Conservation (phyloP, 2,329 filamentous ascomycete species). For the Dryadomyces quercivorus region DNA sequence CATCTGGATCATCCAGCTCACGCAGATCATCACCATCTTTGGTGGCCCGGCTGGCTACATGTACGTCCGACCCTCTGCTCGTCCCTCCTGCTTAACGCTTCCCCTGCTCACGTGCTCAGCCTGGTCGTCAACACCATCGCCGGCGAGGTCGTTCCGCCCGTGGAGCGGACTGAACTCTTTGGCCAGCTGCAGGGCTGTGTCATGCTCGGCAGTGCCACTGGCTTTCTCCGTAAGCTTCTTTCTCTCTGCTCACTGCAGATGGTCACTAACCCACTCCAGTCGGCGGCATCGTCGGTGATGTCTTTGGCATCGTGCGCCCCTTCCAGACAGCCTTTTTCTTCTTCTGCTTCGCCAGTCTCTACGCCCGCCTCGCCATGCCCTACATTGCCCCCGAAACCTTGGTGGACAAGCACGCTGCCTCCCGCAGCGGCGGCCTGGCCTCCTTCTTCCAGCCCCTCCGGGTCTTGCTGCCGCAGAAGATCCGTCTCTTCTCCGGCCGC, state of each 20-base stretch:
- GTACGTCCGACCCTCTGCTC: too few relatives aligned
- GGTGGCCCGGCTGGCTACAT: conserved; percentile 60
- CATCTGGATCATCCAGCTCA: conserved; percentile 56
- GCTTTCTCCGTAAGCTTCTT: conserved; percentile 38
- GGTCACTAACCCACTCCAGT: conserved; percentile 21
- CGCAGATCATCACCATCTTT: conserved; percentile 54
- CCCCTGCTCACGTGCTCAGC: conserved; percentile 13
- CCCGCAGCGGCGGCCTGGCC: conserved; percentile 24
- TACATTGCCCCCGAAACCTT: conserved; percentile 35
- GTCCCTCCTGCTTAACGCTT: too few relatives aligned
- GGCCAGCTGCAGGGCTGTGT: conserved; percentile 54
- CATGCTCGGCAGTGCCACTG: conserved; percentile 54
- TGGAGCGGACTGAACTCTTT: conserved; percentile 49
- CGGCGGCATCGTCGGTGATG: conserved; percentile 53
- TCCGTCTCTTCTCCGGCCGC: conserved; percentile 37
- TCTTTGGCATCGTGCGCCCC: conserved; percentile 48
- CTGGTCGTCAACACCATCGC: conserved; percentile 58
- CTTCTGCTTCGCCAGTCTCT: conserved; percentile 34
- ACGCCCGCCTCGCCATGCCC: conserved; percentile 29
- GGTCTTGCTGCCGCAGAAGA: conserved; percentile 46
- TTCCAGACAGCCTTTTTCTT: conserved; percentile 51
- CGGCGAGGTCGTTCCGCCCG: conserved; percentile 48
- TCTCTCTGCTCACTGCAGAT: background rate
- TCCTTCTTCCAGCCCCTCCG: conserved; percentile 52
- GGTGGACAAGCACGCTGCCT: conserved; percentile 18